Conservation (phyloP, 1,284 basidiomycete genomes). For the Microbotryum silenes-acaulis region DNA sequence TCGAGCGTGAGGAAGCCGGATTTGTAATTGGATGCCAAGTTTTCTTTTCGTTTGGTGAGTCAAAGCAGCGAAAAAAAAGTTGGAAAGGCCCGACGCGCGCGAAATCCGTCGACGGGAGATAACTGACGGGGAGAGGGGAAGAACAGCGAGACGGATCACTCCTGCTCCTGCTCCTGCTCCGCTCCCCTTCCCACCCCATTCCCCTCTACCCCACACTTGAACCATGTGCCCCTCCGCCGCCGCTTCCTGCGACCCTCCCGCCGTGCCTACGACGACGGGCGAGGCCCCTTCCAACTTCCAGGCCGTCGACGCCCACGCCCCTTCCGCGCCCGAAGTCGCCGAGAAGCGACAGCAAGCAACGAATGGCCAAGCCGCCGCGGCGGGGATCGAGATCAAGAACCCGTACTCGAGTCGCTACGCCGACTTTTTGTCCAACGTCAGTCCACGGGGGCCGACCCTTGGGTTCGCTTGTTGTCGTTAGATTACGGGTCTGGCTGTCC, state of each 20-base stretch:
- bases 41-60: too few relatives aligned
- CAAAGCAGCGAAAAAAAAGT: too few relatives aligned
- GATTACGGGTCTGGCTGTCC: neutral
- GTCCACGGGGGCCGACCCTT: neutral
- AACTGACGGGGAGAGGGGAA: too few relatives aligned
- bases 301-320: slow-evolving; percentile 26
- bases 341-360: slow-evolving; percentile 2
- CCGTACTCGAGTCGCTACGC: slow-evolving; percentile 81
- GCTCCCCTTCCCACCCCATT: neutral
- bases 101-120: too few relatives aligned
- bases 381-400: slow-evolving; percentile 45
- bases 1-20: too few relatives aligned
- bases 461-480: too few relatives aligned
- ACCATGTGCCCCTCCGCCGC: slow-evolving; percentile 31
- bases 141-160: too few relatives aligned
- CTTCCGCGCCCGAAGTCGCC: slow-evolving; percentile 19
- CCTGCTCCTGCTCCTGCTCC: neutral
- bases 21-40: too few relatives aligned
- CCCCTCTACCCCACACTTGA: neutral
- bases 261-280: slow-evolving; percentile 27
- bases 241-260: slow-evolving; percentile 2
- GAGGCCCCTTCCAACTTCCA: slow-evolving; percentile 23
- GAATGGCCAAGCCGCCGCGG: slow-evolving; percentile 40
- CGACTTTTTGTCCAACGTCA: slow-evolving; percentile 59
- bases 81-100: too few relatives aligned